Percentiles rank a stretch among this genome's conserved stretches.
Conservation (phyloP, 169 alveolate species). For the Prorocentrum cordatum region DNA sequence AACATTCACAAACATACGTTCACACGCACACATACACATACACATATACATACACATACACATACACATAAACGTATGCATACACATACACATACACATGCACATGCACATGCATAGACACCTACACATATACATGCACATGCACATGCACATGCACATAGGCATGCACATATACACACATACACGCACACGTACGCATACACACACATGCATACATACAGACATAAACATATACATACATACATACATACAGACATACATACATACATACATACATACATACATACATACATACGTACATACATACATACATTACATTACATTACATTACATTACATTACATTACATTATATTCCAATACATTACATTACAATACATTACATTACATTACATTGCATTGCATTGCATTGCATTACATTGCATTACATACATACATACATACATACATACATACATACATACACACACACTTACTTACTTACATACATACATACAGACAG, state of each 20-base stretch:
- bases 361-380: too few relatives aligned
- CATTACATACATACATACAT: too few relatives aligned
- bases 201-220: not conserved
- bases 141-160: not conserved
- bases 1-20: not conserved
- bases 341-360: too few relatives aligned
- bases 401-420: too few relatives aligned
- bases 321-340: too few relatives aligned
- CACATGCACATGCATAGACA: too few relatives aligned
- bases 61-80: not conserved
- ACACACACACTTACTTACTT: too few relatives aligned
- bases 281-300: not conserved
- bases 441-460: too few relatives aligned
- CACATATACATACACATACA: not conserved
- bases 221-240: not conserved
- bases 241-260: not conserved
- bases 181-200: not conserved
- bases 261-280: not conserved
- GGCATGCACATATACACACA: not conserved
- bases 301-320: not conserved
- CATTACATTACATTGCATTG: too few relatives aligned
- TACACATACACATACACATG: not conserved
- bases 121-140: not conserved
- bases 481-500: not conserved
- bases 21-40: not conserved